A percentile compares a stretch with the other conserved stretches of the same genome.
Conservation (phyloP, 345 rosid genomes). For the Corchorus olitorius region DNA sequence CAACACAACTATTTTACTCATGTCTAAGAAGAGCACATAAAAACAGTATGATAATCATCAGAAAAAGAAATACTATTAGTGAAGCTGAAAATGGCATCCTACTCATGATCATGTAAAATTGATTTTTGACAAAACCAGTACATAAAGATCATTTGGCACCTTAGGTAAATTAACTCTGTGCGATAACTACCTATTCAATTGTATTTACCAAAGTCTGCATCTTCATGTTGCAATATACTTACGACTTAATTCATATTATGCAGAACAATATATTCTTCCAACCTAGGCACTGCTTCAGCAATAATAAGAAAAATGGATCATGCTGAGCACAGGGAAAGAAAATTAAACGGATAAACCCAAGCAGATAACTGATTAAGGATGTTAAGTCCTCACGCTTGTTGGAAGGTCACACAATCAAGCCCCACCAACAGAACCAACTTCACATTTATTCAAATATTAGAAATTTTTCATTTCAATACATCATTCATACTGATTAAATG, state of each 20-base stretch:
- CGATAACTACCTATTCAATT: background rate
- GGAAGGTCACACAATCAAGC: background rate
- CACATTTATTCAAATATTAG: background rate
- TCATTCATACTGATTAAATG: background rate
- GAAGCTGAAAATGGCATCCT: background rate
- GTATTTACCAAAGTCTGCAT: background rate
- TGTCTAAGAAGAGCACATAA: constrained; percentile 10
- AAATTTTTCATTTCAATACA: background rate
- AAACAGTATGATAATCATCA: background rate
- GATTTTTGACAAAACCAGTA: background rate
- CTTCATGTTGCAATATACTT: background rate
- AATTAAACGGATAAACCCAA: background rate
- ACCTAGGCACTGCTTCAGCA: background rate
- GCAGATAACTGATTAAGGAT: background rate
- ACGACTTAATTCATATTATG: background rate
- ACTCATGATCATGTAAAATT: background rate
- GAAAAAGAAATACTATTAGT: background rate
- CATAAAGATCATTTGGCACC: background rate
- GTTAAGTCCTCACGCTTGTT: background rate
- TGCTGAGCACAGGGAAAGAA: background rate
- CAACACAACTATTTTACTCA: too few relatives aligned
- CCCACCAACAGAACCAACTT: background rate
- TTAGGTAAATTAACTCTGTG: background rate
- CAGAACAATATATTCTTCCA: background rate
- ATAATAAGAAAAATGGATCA: background rate